Base-by-base conservation (phyloP, 202 grass and related monocot genomes). In the Saccharum hybrid region DNA sequence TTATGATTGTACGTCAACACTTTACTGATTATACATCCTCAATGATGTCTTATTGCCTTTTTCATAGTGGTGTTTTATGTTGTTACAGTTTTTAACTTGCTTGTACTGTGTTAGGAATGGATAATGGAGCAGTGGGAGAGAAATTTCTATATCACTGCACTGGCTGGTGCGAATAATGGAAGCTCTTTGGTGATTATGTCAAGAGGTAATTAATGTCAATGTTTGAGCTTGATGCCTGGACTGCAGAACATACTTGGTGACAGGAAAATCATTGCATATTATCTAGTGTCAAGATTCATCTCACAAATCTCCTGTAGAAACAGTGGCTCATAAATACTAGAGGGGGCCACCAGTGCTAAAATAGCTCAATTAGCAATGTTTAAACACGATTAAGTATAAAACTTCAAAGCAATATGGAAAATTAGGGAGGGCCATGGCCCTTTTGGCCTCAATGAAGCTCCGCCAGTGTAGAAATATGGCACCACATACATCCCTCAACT, bases 61-160 rank as follows among this genome's bases (percentile, higher is more conserved):
- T 65, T 41, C 31, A 49, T 66, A 34, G 6, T 86, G 33, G 80
- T 87, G 12, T 68, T 65, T 86, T n/a, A 38, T 57, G 68, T 68
- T 71, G 8, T 91, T 49, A 59, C 31, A 68, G 28, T 51, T 72
- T 57, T 38, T 40, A 78, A 83, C 80, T 84, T 89, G 18, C 30
- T 31, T 74, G 34, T 63, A 16, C 70, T 76, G 33, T 81, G 80
- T 74, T 87, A 98, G 96, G 96, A 99, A 90, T 99, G 96, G 96
- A 96, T 99, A 85, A 88, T 96, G 93, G 93, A 99, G 42, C 96
- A 99, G 73, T 99, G 96, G 96, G 93, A 99, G 86, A 99, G 82
- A 88, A 98, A 94, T 85, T 99, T 94, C 85, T 99, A 99, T 74
- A 94, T 99, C 52, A 96, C 87, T 1, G 63, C 96, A 54, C 71